Evolutionary conservation across 2,329 filamentous ascomycete species (phyloP).

Genomic region (Clonostachys byssicola): DNA sequence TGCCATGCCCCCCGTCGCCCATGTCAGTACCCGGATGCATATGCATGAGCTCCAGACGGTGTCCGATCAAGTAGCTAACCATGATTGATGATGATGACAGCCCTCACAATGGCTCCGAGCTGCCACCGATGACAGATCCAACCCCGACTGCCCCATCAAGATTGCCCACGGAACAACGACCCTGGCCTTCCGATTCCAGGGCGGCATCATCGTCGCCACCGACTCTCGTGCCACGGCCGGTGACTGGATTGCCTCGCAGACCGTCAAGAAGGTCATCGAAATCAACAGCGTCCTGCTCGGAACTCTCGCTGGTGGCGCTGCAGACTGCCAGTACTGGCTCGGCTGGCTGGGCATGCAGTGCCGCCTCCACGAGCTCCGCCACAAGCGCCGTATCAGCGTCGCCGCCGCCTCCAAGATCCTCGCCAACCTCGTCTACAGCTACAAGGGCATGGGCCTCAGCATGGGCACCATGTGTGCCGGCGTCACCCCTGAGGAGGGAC

Average conservation of each 20-base stretch:
- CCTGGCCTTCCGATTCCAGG: slow-evolving; percentile 95
- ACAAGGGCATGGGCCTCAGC: slow-evolving; percentile 97
- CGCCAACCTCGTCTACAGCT: slow-evolving; percentile 94
- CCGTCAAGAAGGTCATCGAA: slow-evolving; percentile 99
- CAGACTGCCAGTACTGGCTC: slow-evolving; percentile 99
- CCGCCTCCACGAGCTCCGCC: slow-evolving; percentile 95
- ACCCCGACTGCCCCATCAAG: slow-evolving; percentile 97
- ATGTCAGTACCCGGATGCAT: slow-evolving; percentile 52
- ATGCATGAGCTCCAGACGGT: not conserved
- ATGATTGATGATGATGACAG: slow-evolving; percentile 18
- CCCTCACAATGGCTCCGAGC: slow-evolving; percentile 93
- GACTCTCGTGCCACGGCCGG: slow-evolving; percentile 96
- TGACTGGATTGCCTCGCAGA: slow-evolving; percentile 99
- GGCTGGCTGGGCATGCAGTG: slow-evolving; percentile 99
- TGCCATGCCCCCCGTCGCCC: slow-evolving; percentile 86
- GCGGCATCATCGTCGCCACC: slow-evolving; percentile 96
- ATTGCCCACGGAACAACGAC: slow-evolving; percentile 98
- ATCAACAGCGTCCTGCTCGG: slow-evolving; percentile 92
- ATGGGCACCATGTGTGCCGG: slow-evolving; percentile 99
- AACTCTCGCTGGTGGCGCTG: slow-evolving; percentile 97
- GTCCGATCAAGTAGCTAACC: not conserved
- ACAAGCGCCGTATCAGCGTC: slow-evolving; percentile 98
- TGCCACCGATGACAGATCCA: slow-evolving; percentile 94
- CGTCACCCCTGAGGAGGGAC: slow-evolving; percentile 91
- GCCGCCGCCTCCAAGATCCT: slow-evolving; percentile 98